Evolutionary conservation across 1,139 yeast genomes (phyloP).

Genomic region (Kodamaea derodonti): DNA sequence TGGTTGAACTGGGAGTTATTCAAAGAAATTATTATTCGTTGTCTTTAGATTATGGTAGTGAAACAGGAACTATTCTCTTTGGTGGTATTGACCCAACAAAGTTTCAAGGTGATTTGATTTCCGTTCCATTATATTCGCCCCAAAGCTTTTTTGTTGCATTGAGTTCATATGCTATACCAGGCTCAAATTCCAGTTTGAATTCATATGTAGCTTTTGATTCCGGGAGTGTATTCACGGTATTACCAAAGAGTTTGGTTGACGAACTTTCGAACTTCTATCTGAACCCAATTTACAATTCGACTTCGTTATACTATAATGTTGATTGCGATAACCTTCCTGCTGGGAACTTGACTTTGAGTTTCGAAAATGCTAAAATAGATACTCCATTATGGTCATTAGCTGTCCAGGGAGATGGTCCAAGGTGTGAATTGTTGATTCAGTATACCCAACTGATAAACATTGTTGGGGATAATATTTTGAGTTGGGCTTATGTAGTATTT

Average conservation of each 20-base stretch:
- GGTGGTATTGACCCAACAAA: slow-evolving; percentile 20
- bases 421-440: background rate
- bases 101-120: slow-evolving; percentile 12
- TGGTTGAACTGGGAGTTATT: slow-evolving; percentile 17
- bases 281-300: background rate
- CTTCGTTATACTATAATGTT: background rate
- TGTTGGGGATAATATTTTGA: background rate
- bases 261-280: slow-evolving; percentile 26
- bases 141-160: slow-evolving; percentile 6
- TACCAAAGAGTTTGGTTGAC: slow-evolving; percentile 44
- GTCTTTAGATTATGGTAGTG: slow-evolving; percentile 19
- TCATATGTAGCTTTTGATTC: slow-evolving; percentile 52
- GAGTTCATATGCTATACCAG: slow-evolving; percentile 1
- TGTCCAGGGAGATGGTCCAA: background rate
- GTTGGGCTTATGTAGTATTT: background rate
- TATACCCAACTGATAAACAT: background rate
- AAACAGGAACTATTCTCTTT: slow-evolving; percentile 15
- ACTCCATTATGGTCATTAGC: background rate
- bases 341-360: background rate
- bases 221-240: slow-evolving; percentile 55
- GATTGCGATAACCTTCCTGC: background rate
- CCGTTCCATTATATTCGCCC: background rate
- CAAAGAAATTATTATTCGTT: slow-evolving; percentile 17
- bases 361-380: background rate
- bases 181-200: slow-evolving; percentile 1